These are phyloP conservation scores for Hygrophoropsis aurantiaca DNA, from an alignment of 768 basidiomycete species.

Conservation along the genomic window DNA sequence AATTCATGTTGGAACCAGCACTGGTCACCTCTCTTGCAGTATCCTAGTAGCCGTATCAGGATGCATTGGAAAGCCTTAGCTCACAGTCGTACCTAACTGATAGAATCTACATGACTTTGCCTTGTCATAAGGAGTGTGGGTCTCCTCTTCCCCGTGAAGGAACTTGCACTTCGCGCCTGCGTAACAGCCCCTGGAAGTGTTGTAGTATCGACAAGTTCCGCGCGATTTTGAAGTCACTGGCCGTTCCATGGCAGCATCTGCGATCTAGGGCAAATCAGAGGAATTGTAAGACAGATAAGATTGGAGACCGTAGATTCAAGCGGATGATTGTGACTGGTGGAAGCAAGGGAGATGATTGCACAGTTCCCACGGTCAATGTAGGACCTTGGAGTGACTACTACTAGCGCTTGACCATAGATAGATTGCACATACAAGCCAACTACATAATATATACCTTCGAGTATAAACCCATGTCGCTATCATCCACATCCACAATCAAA, in stretches of 20 bases:
- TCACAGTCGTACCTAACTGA: conserved; percentile 44
- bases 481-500: conserved; percentile 74
- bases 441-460: no score
- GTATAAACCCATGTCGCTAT: conserved; percentile 74
- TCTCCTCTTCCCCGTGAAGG: conserved; percentile 55
- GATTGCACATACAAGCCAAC: no score
- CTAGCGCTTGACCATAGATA: no score
- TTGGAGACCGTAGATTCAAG: neutral
- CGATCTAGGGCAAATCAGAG: neutral
- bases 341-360: conserved; percentile 9
- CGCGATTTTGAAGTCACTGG: conserved; percentile 71
- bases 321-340: neutral
- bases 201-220: conserved; percentile 70
- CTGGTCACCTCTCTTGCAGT: conserved; percentile 62
- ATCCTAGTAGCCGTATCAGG: conserved; percentile 44
- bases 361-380: no score
- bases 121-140: conserved; percentile 68
- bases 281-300: neutral
- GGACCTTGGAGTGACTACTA: no score
- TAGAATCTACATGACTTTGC: conserved; percentile 70
- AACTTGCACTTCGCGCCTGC: conserved; percentile 74
- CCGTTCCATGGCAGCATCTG: conserved; percentile 40
- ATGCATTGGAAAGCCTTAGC: neutral
- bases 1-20: conserved; percentile 76
- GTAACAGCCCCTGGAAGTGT: conserved; percentile 65